Evolutionary conservation across 2,329 filamentous ascomycete genomes (phyloP).

Genomic region (Sphaerostilbella broomeana): DNA sequence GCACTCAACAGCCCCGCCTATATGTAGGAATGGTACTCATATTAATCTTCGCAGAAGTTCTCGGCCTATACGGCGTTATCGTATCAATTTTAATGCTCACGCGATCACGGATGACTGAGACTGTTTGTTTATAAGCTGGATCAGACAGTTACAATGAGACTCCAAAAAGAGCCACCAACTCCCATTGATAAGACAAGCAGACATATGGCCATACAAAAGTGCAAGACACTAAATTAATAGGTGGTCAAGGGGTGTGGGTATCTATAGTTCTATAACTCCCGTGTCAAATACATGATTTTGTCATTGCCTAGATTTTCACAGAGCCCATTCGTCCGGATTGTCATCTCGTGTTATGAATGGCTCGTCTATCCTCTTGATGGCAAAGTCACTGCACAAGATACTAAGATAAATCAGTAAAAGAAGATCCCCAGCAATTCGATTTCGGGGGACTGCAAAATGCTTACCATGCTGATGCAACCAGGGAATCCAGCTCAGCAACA

Average conservation of each 20-base stretch:
- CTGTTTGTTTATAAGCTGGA: constrained; percentile 32
- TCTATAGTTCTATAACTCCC: constrained; percentile 11
- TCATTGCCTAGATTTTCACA: constrained; percentile 31
- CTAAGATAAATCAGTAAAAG: constrained; percentile 37
- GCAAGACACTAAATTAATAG: constrained; percentile 1
- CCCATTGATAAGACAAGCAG: neutral
- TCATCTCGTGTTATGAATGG: constrained; percentile 76
- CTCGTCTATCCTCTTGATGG: constrained; percentile 89
- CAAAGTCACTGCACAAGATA: constrained; percentile 89
- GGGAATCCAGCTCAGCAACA: constrained; percentile 80
- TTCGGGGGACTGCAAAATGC: constrained; percentile 16
- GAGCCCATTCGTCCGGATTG: constrained; percentile 72
- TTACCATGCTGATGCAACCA: constrained; percentile 86
- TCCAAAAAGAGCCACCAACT: neutral
- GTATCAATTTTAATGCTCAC: constrained; percentile 44
- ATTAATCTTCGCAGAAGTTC: constrained; percentile 77
- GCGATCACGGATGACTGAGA: constrained; percentile 32
- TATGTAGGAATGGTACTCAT: constrained; percentile 98
- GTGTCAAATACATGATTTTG: neutral
- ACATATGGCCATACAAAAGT: neutral
- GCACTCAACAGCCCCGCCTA: constrained; percentile 74
- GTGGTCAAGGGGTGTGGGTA: constrained; percentile 6
- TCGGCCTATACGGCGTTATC: constrained; percentile 31
- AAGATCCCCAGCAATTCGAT: neutral
- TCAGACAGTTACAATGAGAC: neutral